Evolutionary conservation across 192 early-diverging fungal genomes (phyloP).

Genomic region (Cladochytrium replicatum): DNA sequence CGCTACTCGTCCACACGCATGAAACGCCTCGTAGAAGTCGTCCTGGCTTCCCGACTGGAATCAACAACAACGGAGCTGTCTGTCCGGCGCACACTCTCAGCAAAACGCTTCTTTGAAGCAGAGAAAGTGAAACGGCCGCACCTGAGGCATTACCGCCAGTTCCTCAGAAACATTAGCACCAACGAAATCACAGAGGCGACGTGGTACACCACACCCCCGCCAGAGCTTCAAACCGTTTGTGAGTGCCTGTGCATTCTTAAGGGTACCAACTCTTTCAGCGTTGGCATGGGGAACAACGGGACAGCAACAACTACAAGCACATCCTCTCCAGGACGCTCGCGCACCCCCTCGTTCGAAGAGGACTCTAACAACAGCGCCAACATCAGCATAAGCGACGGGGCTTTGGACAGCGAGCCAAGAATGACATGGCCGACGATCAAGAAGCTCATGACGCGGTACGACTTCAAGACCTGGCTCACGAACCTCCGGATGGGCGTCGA

Average conservation of each 20-base stretch:
- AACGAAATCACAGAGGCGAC: slow-evolving; percentile 34
- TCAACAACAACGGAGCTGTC: background rate
- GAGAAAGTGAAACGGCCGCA: slow-evolving; percentile 21
- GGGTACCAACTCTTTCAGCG: too few relatives aligned
- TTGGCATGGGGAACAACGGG: too few relatives aligned
- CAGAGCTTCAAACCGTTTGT: slow-evolving; percentile 38
- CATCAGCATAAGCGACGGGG: background rate
- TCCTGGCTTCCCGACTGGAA: slow-evolving; percentile 21
- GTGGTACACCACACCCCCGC: slow-evolving; percentile 39
- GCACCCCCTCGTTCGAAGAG: too few relatives aligned
- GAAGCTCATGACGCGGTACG: slow-evolving; percentile 29
- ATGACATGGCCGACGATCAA: slow-evolving; percentile 34
- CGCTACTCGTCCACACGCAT: slow-evolving; percentile 17
- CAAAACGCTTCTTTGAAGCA: background rate
- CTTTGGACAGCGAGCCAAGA: background rate
- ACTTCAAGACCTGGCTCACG: slow-evolving; percentile 39
- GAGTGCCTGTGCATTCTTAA: slow-evolving; percentile 40
- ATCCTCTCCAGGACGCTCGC: too few relatives aligned
- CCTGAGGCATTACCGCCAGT: slow-evolving; percentile 34
- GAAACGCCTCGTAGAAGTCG: slow-evolving; percentile 19
- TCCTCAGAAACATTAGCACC: slow-evolving; percentile 23
- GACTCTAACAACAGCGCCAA: too few relatives aligned
- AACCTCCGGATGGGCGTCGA: slow-evolving; percentile 28
- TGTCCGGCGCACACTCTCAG: background rate
- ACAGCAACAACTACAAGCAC: too few relatives aligned